These are phyloP conservation scores for Lanmaoa rubissima DNA, from an alignment of 768 basidiomycete species.

Conservation along the genomic window DNA sequence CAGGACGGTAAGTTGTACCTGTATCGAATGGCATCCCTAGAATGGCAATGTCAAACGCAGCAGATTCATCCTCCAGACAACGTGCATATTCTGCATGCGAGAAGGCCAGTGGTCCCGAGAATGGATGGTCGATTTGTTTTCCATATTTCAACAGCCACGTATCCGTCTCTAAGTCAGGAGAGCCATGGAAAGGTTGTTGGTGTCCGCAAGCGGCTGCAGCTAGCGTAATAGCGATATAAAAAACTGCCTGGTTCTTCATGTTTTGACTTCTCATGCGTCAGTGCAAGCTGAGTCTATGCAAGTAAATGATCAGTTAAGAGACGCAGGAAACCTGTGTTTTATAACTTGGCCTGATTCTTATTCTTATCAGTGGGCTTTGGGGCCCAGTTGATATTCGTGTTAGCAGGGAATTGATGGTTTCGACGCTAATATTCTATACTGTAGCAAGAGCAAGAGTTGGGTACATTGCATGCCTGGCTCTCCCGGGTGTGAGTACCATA, in stretches of 20 bases:
- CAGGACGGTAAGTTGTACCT: constrained; percentile 50
- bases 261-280: neutral
- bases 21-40: constrained; percentile 84
- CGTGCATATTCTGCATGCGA: constrained; percentile 69
- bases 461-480: too few species aligned
- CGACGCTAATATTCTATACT: too few species aligned
- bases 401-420: too few species aligned
- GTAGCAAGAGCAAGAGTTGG: too few species aligned
- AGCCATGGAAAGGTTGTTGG: constrained; percentile 16
- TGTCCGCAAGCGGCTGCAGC: constrained; percentile 1
- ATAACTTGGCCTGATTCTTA: too few species aligned
- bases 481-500: too few species aligned
- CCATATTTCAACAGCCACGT: constrained; percentile 77
- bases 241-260: constrained; percentile 10
- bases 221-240: neutral
- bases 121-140: constrained; percentile 66
- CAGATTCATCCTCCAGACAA: constrained; percentile 23
- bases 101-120: constrained; percentile 81
- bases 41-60: constrained; percentile 58
- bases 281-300: neutral
- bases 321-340: too few species aligned
- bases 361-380: too few species aligned
- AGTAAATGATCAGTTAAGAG: neutral
- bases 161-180: constrained; percentile 19
- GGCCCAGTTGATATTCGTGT: too few species aligned